Conservation (phyloP, 768 basidiomycete species). For the Serpula lacrymans region DNA sequence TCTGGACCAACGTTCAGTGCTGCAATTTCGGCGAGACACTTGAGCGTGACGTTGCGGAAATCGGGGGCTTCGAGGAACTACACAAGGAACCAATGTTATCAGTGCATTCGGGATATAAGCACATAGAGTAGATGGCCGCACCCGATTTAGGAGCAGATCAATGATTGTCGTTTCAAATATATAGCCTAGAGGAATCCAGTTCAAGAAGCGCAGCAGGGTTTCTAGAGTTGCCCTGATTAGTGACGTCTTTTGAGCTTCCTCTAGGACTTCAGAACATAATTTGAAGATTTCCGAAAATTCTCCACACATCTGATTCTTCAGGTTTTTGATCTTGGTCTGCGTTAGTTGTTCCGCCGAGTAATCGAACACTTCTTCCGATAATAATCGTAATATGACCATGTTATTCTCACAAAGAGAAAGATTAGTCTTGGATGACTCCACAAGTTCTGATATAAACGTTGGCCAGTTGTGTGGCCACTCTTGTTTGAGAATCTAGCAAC, state of each 20-base stretch:
- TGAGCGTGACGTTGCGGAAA: conserved; percentile 95
- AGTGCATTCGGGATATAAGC: conserved; percentile 10
- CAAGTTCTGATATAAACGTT: conserved; percentile 93
- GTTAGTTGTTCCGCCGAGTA: conserved; percentile 99
- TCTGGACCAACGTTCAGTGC: conserved; percentile 92
- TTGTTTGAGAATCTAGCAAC: conserved; percentile 90
- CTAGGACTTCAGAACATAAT: conserved; percentile 92
- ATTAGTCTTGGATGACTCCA: conserved; percentile 95
- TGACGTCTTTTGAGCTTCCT: conserved; percentile 94
- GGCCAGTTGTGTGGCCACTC: conserved; percentile 99
- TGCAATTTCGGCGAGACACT: conserved; percentile 96
- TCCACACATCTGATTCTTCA: conserved; percentile 98
- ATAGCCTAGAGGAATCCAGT: conserved; percentile 99
- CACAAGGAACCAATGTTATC: conserved; percentile 1
- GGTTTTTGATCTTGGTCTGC: conserved; percentile 92
- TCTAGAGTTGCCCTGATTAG: conserved; percentile 94
- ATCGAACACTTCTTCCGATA: conserved; percentile 99
- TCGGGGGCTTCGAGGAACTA: conserved; percentile 97
- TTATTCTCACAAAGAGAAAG: conserved; percentile 98
- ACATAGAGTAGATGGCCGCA: conserved; percentile 36
- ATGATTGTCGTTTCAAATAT: conserved; percentile 99
- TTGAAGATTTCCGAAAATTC: conserved; percentile 98
- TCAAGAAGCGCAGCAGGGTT: conserved; percentile 91
- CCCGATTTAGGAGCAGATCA: conserved; percentile 86
- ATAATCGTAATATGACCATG: conserved; percentile 94